Evolutionary conservation across 495 filamentous ascomycete species (phyloP), one percentile per base, ranked within the genome.

Genomic region (Penicillium bovifimosum): DNA sequence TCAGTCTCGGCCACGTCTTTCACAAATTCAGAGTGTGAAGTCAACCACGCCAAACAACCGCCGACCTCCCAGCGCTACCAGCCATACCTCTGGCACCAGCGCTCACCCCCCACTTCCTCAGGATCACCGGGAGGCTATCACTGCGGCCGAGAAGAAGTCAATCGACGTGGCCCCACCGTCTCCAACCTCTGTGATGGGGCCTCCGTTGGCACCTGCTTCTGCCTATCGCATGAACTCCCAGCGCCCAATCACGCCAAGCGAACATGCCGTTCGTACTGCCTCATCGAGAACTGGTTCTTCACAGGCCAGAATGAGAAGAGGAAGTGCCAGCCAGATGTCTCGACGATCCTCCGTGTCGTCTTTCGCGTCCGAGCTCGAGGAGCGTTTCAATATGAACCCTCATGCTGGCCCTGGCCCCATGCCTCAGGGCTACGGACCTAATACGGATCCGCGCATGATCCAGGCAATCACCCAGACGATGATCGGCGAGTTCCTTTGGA

Each of bases 381-480:
- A 85, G 55, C 79, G 91, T 10, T 96, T 97, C 76, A 89, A 91
- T 59, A 86, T 87, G 47, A 76, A 80, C 14, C 62, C 75, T 17
- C 81, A 79, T 38, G 76, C 75, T 58, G 72, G 78, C 38, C 73
- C 79, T 58, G 72, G 78, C 39, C 73, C 79, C 14, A 77, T 85
- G 48, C 70, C 82, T 11, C 74, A 82, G 10, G 84, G 80, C 28
- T 69, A 74, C 31, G 59, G 58, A 11, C 66, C 78, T 29, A 78
- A 77, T 32, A 96, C 91, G 0, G 93, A 98, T 68, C 92, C 93
- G 45, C 85, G 93, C 54, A 97, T 98, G 90, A 97, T 98, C 52
- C 92, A 97, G 75, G 93, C 93, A 39, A 96, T 98, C 55, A 97
- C 95, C 6, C 93, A 98, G 69, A 98, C 93, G 9, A 98, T 98